Conservation (phyloP, 169 alveolate genomes). For the Eimeria necatrix region DNA sequence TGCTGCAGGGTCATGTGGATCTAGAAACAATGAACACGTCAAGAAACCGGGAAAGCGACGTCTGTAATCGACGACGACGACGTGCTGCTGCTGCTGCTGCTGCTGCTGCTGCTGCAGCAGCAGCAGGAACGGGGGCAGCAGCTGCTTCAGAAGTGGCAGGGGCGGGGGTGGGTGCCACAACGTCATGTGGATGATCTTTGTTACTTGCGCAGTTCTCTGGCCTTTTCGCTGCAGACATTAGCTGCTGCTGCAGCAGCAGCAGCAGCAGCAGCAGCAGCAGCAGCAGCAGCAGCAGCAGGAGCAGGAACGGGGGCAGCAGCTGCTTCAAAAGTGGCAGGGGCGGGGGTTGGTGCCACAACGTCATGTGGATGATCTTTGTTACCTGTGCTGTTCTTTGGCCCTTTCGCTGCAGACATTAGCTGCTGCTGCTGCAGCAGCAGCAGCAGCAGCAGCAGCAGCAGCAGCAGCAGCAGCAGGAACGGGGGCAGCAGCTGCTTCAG, state of each 20-base stretch:
- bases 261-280: background rate
- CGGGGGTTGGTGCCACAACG: conserved; percentile 90
- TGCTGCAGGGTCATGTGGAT: too few relatives aligned
- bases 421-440: conserved; percentile 4
- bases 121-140: too few relatives aligned
- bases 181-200: conserved; percentile 90
- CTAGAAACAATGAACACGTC: too few relatives aligned
- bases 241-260: conserved; percentile 19
- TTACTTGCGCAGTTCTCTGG: too few relatives aligned
- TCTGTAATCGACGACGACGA: too few relatives aligned
- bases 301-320: background rate
- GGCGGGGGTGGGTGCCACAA: too few relatives aligned
- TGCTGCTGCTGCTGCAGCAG: too few relatives aligned
- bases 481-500: background rate
- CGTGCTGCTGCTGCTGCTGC: too few relatives aligned
- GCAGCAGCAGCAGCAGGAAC: background rate
- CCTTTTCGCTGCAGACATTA: too few relatives aligned
- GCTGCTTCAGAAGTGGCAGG: too few relatives aligned
- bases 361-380: conserved; percentile 90
- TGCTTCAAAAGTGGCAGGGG: background rate
- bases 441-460: conserved; percentile 20
- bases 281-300: background rate
- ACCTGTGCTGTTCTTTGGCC: conserved; percentile 88
- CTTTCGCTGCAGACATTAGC: conserved; percentile 81
- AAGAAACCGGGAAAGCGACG: too few relatives aligned